Evolutionary conservation across 441 rosid genomes (phyloP), one percentile per base, ranked within the genome.

Genomic region (Capsella rubella): DNA sequence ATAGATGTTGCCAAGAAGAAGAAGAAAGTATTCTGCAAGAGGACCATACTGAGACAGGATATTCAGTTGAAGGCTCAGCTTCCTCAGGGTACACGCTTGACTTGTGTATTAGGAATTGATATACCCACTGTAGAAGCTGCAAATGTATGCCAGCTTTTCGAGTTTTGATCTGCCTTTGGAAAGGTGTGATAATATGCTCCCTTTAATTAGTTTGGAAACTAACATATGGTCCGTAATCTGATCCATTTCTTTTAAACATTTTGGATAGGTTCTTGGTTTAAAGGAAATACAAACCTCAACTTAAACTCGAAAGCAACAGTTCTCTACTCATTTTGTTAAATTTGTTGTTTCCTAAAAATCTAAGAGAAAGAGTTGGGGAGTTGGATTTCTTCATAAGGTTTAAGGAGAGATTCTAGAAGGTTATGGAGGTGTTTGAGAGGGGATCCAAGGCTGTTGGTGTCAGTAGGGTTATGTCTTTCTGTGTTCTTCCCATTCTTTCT

Each of bases 101-200:
- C 59, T 65, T 71, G 79, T 53, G 80, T 90, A 31, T 84, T 82
- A 12, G 85, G 91, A 21, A 69, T 84, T 73, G 84, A 86, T 29
- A 66, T 90, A 43, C 72, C 84, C 75, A 70, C 76, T 34, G 79
- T 82, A 68, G 82, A 71, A 67, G 82, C 83, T 49, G 93, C 89
- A 49, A 76, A 84, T 70, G 88, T 87, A 29, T 80, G 87, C 61
- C 93, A 88, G 77, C 83, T 90, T 78, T 18, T 47, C 12, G 27
- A 47, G 47, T 58, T 58, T 21, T 58, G 64, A 3, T 5, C 4
- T 37, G 47, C 64, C 47, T 58, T 37, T 58, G 31, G 47, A 18
- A 58, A 58, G 47, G 31, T 58, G 21, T 58, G 31, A 29, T 12
- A 6, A 16, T 37, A 21, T 16, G 0, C 15, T 18, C 46, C 18